Base-by-base conservation (phyloP, 2,329 filamentous ascomycete species). In the Fusarium mundagurra region DNA sequence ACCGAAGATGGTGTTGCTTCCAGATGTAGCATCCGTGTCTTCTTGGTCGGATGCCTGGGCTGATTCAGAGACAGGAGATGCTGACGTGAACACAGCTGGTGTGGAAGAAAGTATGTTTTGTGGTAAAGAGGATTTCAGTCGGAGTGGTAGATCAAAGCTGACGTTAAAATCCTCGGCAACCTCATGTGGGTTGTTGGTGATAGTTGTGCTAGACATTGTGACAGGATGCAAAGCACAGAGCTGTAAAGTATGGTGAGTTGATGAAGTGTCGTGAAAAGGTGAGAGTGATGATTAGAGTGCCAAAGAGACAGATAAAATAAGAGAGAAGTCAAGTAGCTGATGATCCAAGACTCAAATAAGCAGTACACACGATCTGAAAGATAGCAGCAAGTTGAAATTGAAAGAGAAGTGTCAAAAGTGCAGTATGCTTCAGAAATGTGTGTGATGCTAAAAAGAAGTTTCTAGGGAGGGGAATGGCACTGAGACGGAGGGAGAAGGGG, bases 401-500 rank as follows among this genome's bases (percentile, higher is more conserved):
- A 10, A 29, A 29, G 14, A 17, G 10, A 55, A 41, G 6, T 13
- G 20, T 10, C 2, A 6, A 18, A 2, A 29, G 16, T n/a, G 14
- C 51, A 29, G 51, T 54, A 22, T 18, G 14, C 51, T 54, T 38
- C 7, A 4, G 2, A n/a, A 22, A 13, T 55, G 2, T 39, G 20
- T n/a, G 16, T 4, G 51, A 29, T 55, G 20, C 9, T 29, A 17
- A 31, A 20, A 20, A 29, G 27, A 41, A n/a, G 6, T n/a, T 41
- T 22, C 16, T 0, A 11, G 3, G 14, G 4, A 3, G 2, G 11
- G 17, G 16, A n/a, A 14, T n/a, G 34, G 34, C 9, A 29, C 5
- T 18, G 8, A 47, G 24, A 20, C 12, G 16, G 12, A 6, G 11
- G 34, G 1, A 13, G 24, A 31, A 2, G 10, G 20, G 4, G 3